These are phyloP conservation scores for Fusarium sp. DNA, from an alignment of 2,329 filamentous ascomycete genomes.

Conservation along the genomic window DNA sequence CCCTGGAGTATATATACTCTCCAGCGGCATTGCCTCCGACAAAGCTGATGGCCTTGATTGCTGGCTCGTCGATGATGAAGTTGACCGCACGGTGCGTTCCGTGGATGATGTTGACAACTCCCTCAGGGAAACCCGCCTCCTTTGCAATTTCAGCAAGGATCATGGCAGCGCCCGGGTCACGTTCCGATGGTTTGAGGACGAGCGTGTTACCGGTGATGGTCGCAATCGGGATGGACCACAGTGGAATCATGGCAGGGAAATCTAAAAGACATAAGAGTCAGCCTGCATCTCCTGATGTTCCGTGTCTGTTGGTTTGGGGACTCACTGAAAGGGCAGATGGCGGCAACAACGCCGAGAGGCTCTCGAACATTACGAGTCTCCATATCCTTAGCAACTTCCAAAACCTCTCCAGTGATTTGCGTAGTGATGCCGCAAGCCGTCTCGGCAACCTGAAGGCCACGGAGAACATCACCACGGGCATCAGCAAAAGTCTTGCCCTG, in stretches of 20 bases:
- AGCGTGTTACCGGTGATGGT: constrained; percentile 84
- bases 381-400: constrained; percentile 85
- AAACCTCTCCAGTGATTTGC: constrained; percentile 77
- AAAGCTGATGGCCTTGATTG: constrained; percentile 77
- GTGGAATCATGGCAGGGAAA: constrained; percentile 87
- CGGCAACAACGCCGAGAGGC: constrained; percentile 77
- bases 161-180: constrained; percentile 82
- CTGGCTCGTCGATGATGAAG: constrained; percentile 76
- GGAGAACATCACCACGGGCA: constrained; percentile 77
- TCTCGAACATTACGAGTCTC: constrained; percentile 80
- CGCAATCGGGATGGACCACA: constrained; percentile 84
- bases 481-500: constrained; percentile 83
- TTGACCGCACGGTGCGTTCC: constrained; percentile 74
- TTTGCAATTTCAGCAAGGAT: constrained; percentile 80
- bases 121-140: constrained; percentile 80
- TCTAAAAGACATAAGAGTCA: constrained; percentile 56
- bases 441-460: constrained; percentile 80
- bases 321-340: constrained; percentile 81
- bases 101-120: constrained; percentile 77
- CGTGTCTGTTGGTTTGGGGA: not conserved
- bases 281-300: not conserved
- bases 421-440: constrained; percentile 78
- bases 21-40: constrained; percentile 77
- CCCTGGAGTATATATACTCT: constrained; percentile 75
- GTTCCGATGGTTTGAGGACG: constrained; percentile 83